A percentile compares a stretch with the other conserved stretches of the same genome.
phyloP scores from a whole-genome alignment of 495 filamentous ascomycete species.

The Aspergillus panamensis region DNA sequence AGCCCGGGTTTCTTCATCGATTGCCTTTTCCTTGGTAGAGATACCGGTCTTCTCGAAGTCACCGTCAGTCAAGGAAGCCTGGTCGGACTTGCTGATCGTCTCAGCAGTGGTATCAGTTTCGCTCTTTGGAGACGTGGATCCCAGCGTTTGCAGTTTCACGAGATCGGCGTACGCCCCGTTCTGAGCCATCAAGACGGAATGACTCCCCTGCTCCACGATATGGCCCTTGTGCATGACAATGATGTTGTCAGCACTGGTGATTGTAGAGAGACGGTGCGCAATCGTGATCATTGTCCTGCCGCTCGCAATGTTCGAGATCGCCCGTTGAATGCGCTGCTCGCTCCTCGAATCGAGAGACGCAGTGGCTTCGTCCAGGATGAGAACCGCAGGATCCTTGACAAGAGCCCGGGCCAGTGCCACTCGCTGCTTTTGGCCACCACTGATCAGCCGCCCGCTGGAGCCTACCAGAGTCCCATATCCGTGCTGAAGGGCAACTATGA shows the following conservation, averaged over 20 bases:
- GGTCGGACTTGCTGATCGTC: slow-evolving; percentile 27
- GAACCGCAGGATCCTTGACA: slow-evolving; percentile 72
- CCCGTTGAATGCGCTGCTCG: slow-evolving; percentile 50
- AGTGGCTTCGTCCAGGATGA: slow-evolving; percentile 84
- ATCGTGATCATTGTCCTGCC: slow-evolving; percentile 49
- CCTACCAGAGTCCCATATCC: slow-evolving; percentile 54
- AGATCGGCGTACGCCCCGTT: slow-evolving; percentile 46
- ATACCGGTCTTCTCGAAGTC: slow-evolving; percentile 25
- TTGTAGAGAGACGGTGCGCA: slow-evolving; percentile 47
- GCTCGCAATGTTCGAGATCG: slow-evolving; percentile 44
- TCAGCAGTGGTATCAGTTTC: slow-evolving; percentile 22
- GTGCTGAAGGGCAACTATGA: slow-evolving; percentile 45
- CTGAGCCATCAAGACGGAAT: slow-evolving; percentile 38
- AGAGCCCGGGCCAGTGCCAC: slow-evolving; percentile 67
- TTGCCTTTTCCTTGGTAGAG: slow-evolving; percentile 15
- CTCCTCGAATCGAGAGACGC: slow-evolving; percentile 52
- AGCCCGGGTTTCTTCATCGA: slow-evolving; percentile 19
- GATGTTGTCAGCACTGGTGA: slow-evolving; percentile 63
- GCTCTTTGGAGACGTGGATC: slow-evolving; percentile 24
- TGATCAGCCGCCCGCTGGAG: slow-evolving; percentile 54
- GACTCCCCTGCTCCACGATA: slow-evolving; percentile 54
- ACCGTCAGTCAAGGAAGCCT: slow-evolving; percentile 23
- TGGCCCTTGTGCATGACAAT: slow-evolving; percentile 55
- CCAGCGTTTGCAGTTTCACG: slow-evolving; percentile 40
- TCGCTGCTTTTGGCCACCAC: slow-evolving; percentile 62